Evolutionary conservation across 352 stramenopile genomes (phyloP).

Genomic region (Pelagophyceae sp.): DNA sequence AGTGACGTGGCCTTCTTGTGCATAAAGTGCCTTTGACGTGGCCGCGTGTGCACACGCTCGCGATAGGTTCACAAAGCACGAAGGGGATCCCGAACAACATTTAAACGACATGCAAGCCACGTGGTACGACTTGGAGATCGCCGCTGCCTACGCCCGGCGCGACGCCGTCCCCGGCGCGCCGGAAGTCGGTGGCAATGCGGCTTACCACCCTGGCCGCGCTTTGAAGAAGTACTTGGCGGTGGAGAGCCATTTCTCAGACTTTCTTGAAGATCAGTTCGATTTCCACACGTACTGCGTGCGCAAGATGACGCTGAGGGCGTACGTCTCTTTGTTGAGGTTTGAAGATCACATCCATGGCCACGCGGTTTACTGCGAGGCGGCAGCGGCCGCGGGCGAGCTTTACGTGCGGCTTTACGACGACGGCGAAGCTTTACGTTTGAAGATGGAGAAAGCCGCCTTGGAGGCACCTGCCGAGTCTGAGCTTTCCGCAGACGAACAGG

Average conservation of each 20-base stretch:
- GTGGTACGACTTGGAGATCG: constrained; percentile 91
- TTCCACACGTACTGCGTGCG: constrained; percentile 97
- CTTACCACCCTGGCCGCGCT: background rate
- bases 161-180: constrained; percentile 42
- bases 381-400: constrained; percentile 69
- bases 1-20: too few species aligned
- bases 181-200: too few species aligned
- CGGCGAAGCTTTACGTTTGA: too few species aligned
- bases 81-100: constrained; percentile 88
- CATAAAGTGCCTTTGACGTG: too few species aligned
- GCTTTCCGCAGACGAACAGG: too few species aligned
- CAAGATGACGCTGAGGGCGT: constrained; percentile 91
- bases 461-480: too few species aligned
- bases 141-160: background rate
- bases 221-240: constrained; percentile 79
- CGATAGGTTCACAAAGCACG: constrained; percentile 89
- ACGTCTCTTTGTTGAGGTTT: constrained; percentile 83
- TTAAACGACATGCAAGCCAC: constrained; percentile 97
- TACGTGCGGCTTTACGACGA: constrained; percentile 75
- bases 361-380: constrained; percentile 71
- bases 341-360: constrained; percentile 81
- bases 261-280: constrained; percentile 96
- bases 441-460: too few species aligned
- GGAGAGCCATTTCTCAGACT: constrained; percentile 94
- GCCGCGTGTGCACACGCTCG: too few species aligned